Evolutionary conservation across 129 eudicot genomes (phyloP).

Genomic region (Deinandra increscens): DNA sequence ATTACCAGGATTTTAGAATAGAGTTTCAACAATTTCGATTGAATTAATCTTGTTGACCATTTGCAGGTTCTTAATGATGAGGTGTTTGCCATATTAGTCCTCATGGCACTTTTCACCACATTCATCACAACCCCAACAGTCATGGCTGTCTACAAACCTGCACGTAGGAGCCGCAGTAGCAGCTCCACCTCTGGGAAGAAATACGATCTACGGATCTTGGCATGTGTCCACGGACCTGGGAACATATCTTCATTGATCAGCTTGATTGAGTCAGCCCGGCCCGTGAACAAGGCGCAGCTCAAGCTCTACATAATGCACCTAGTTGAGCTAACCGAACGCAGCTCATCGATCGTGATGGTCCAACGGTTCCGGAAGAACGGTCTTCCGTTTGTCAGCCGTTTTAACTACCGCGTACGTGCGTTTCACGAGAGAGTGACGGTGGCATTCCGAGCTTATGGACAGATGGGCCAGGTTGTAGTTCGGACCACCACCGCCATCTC

Average conservation of each 20-base stretch:
- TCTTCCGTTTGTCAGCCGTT: slow-evolving; percentile 56
- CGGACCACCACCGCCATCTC: slow-evolving; percentile 72
- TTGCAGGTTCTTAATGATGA: slow-evolving; percentile 82
- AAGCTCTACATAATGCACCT: slow-evolving; percentile 83
- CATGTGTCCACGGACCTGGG: slow-evolving; percentile 75
- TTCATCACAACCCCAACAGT: slow-evolving; percentile 84
- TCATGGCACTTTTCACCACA: slow-evolving; percentile 90
- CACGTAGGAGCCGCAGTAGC: slow-evolving; percentile 23
- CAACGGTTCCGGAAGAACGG: slow-evolving; percentile 68
- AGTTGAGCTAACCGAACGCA: slow-evolving; percentile 75
- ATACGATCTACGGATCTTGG: slow-evolving; percentile 63
- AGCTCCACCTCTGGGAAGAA: slow-evolving; percentile 28
- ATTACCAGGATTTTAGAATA: background rate
- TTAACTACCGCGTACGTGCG: slow-evolving; percentile 34
- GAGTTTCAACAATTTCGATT: background rate
- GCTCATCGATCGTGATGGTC: slow-evolving; percentile 79
- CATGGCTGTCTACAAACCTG: slow-evolving; percentile 66
- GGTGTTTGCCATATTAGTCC: slow-evolving; percentile 78
- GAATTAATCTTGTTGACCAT: background rate
- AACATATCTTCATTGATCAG: slow-evolving; percentile 62
- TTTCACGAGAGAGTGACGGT: slow-evolving; percentile 56
- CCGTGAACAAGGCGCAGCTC: slow-evolving; percentile 46
- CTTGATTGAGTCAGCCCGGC: slow-evolving; percentile 63
- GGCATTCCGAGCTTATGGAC: slow-evolving; percentile 61
- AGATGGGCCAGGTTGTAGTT: slow-evolving; percentile 58